Conservation (phyloP, 306 rosid species). For the Gastrolobium villosum region DNA sequence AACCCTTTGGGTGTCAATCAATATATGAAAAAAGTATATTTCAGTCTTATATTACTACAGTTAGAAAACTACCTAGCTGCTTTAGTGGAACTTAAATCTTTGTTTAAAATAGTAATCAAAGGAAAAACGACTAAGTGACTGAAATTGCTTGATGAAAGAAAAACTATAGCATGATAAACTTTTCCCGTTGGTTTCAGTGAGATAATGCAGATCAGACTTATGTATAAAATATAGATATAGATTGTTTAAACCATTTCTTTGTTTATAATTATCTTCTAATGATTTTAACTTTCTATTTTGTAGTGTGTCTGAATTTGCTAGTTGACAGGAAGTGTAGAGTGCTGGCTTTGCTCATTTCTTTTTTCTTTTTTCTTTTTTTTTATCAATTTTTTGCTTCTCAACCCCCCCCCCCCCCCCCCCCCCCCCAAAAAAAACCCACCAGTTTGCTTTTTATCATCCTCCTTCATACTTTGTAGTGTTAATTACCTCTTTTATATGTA, state of each 20-base stretch:
- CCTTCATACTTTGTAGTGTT: background rate
- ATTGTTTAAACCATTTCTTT: background rate
- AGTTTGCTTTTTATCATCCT: no score
- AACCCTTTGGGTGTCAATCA: no score
- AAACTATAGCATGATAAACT: background rate
- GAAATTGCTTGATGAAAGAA: slow-evolving; percentile 26
- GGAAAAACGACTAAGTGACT: background rate
- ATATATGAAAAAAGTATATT: no score
- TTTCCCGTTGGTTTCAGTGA: slow-evolving; percentile 5
- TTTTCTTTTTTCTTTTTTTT: no score
- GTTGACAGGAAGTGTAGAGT: background rate
- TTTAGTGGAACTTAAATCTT: no score
- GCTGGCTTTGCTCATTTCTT: background rate
- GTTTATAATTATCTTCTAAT: background rate
- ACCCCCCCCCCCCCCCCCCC: background rate
- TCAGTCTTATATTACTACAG: no score
- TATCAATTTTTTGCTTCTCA: no score
- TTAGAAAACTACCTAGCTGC: no score
- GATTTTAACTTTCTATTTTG: no score
- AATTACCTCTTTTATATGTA: background rate
- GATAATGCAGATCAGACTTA: slow-evolving; percentile 4
- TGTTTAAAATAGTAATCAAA: no score
- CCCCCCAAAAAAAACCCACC: background rate
- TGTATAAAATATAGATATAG: background rate
- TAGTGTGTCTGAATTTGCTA: slow-evolving; percentile 1